These are phyloP conservation scores for Mycogone perniciosa DNA, from an alignment of 2,329 filamentous ascomycete genomes.

Conservation along the genomic window DNA sequence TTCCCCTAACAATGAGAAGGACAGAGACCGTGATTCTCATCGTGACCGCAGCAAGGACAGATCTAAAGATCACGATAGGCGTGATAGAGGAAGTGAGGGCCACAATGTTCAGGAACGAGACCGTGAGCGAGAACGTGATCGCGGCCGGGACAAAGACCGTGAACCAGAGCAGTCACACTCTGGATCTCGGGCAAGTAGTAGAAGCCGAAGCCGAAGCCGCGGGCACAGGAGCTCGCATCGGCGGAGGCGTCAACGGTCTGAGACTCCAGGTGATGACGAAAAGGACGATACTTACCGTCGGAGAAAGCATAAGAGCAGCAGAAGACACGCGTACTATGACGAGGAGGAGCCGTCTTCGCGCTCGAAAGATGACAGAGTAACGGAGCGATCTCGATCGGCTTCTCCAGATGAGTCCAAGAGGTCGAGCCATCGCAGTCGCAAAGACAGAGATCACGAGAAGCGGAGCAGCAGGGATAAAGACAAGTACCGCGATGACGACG, in stretches of 20 bases:
- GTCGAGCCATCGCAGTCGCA: slow-evolving; percentile 54
- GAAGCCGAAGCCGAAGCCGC: slow-evolving; percentile 32
- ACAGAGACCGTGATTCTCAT: slow-evolving; percentile 27
- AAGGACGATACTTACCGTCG: slow-evolving; percentile 42
- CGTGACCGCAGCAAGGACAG: slow-evolving; percentile 32
- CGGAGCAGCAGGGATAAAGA: slow-evolving; percentile 37
- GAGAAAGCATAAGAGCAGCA: slow-evolving; percentile 43
- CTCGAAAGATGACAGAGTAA: slow-evolving; percentile 35
- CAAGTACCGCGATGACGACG: slow-evolving; percentile 39
- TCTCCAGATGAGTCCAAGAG: slow-evolving; percentile 55
- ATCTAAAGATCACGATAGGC: slow-evolving; percentile 20
- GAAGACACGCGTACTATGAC: slow-evolving; percentile 34
- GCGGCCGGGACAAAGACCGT: slow-evolving; percentile 13
- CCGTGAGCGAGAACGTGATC: slow-evolving; percentile 12
- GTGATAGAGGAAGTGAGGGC: slow-evolving; percentile 19
- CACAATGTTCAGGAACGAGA: slow-evolving; percentile 14
- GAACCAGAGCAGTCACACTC: slow-evolving; percentile 26
- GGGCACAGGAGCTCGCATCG: slow-evolving; percentile 42
- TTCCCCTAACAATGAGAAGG: slow-evolving; percentile 35
- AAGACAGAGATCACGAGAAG: slow-evolving; percentile 44
- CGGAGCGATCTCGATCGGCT: slow-evolving; percentile 56
- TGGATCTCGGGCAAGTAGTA: slow-evolving; percentile 29
- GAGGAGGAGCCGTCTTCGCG: slow-evolving; percentile 41
- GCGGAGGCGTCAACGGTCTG: slow-evolving; percentile 51
- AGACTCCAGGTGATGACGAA: slow-evolving; percentile 42